phyloP scores from a whole-genome alignment of 345 rosid genomes.

The Eucalyptus cloeziana region DNA sequence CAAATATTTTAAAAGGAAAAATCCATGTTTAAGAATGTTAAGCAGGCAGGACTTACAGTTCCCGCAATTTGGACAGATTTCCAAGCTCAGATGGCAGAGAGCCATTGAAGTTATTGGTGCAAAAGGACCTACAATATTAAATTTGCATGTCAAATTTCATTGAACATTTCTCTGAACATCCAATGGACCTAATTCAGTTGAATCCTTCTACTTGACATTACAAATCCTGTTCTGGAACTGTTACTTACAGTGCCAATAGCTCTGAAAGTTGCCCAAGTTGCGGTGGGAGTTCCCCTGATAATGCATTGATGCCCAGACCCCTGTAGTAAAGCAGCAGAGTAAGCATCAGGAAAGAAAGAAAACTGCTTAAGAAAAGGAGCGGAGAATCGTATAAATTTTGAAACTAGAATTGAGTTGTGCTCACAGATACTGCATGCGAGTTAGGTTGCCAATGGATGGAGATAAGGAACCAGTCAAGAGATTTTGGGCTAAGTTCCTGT shows the following conservation, averaged over 20 bases:
- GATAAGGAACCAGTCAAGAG: conserved; percentile 21
- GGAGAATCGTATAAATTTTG: too few species aligned
- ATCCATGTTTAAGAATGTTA: neutral
- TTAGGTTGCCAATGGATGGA: too few species aligned
- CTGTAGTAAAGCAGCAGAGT: too few species aligned
- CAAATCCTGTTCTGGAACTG: neutral
- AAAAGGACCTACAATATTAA: neutral
- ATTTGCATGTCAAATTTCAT: neutral
- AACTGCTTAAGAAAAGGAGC: neutral
- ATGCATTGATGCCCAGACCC: too few species aligned
- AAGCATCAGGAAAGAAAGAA: too few species aligned
- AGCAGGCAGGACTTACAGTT: neutral
- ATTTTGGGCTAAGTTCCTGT: conserved; percentile 33
- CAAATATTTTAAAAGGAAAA: neutral
- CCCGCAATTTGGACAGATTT: neutral
- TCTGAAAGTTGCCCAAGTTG: conserved; percentile 16
- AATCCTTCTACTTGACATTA: too few species aligned
- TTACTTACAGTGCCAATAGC: conserved; percentile 35
- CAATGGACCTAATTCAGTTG: neutral
- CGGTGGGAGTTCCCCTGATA: conserved; percentile 25
- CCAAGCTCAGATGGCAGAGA: neutral
- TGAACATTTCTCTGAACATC: neutral
- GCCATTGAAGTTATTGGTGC: neutral
- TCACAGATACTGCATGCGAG: too few species aligned
- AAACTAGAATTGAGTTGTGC: too few species aligned